Evolutionary conservation across 768 basidiomycete species (phyloP), one percentile per base, ranked within the genome.

Genomic region (Amylocystis lapponica): DNA sequence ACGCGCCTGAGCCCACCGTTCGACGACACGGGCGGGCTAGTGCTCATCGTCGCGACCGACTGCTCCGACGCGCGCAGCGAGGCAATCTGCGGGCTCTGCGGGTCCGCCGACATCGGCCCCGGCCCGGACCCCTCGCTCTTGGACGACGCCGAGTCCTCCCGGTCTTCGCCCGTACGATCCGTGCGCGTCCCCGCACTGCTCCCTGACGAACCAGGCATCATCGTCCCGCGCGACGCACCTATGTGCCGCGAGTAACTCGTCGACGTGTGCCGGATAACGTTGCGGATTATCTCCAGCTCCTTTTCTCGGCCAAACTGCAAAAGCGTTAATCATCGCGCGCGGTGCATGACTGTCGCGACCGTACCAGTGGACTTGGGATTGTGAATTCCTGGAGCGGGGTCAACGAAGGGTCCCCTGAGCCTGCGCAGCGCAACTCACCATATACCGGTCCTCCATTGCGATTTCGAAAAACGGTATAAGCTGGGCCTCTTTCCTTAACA

Each of bases 401-500:
- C 5, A 7, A 11, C 16, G 37, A 21, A 25, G 30, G 31, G 20
- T 41, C 31, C 19, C 23, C 3, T 35, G 14, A 27, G 21, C 5
- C 16, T 21, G 10, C 20, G n/a, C 11, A 43, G 27, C 5, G 19
- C 47, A 17, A 53, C 68, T 49, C 52, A 80, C 81, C 66, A 75
- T 75, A 49, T 76, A 84, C 48, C 78, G 68, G 54, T 87, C 84
- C 50, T 83, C 72, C 36, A 53, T 57, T 3, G 78, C 79, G 48
- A 86, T 83, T 26, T 81, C 77, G 51, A 87, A 87, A 16, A 63
- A 61, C 1, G 83, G 77, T 50, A 87, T 84, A 41, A 86, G 75
- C 78, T 84, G 49, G 32, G 21, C 16, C 27, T n/a, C n/a, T 38
- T 36, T 17, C 41, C 51, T 55, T 36, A 52, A 16, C 23, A 12